Evolutionary conservation across 2,329 filamentous ascomycete genomes (phyloP).

Genomic region (Madurella mycetomatis): DNA sequence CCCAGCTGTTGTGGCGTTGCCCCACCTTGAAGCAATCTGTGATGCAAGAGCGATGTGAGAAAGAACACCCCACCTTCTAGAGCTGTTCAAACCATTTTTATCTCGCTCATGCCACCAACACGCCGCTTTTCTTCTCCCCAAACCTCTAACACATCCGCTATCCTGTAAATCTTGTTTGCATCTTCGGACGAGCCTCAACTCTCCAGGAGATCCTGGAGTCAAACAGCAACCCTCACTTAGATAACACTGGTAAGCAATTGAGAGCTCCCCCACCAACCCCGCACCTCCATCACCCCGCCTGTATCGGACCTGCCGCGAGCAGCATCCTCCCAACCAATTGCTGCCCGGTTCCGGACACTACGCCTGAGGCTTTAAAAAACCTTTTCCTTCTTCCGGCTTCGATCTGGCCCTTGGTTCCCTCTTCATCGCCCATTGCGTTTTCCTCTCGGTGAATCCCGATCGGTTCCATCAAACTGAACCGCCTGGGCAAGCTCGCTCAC

Average conservation of each 20-base stretch:
- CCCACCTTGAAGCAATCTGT: conserved; percentile 18
- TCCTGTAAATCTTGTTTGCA: conserved; percentile 3
- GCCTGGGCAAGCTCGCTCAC: neutral
- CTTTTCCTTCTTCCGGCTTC: conserved; percentile 12
- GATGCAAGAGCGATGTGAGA: conserved; percentile 22
- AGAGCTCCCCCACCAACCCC: conserved; percentile 19
- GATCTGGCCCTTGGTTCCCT: conserved; percentile 5
- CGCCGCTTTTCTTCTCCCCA: conserved; percentile 1
- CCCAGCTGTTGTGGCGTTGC: conserved; percentile 5
- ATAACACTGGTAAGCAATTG: conserved; percentile 20
- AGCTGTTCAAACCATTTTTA: conserved; percentile 28
- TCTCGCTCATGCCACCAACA: conserved; percentile 29
- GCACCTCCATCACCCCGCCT: conserved; percentile 24
- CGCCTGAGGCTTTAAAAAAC: conserved; percentile 20
- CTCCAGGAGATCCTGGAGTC: neutral
- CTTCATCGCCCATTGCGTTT: conserved; percentile 6
- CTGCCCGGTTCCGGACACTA: conserved; percentile 18
- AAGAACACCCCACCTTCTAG: conserved; percentile 27
- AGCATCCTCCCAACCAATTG: conserved; percentile 13
- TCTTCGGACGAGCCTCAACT: neutral
- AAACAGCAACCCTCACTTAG: conserved; percentile 8
- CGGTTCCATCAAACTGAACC: neutral
- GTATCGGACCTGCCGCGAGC: conserved; percentile 24
- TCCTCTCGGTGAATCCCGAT: conserved; percentile 2
- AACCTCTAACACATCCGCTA: conserved; percentile 7